A percentile compares a stretch with the other conserved stretches of the same genome.
phyloP scores from a whole-genome alignment of 257 asterid genomes.

The Solanum infundibuliforme region DNA sequence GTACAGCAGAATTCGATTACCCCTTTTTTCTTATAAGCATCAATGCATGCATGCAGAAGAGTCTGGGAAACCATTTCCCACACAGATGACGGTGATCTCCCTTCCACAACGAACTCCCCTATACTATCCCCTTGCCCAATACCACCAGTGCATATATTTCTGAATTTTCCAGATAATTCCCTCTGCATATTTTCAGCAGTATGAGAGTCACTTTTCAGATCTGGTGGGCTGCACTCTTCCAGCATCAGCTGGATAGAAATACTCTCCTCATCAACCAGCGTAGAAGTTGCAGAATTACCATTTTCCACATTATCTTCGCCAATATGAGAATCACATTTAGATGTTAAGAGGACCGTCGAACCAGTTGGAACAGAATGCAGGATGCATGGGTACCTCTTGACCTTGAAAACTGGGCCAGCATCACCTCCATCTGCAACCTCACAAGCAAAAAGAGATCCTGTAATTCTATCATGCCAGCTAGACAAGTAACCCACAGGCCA shows the following conservation, averaged over 20 bases:
- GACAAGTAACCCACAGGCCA: slow-evolving; percentile 91
- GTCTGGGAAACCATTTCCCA: slow-evolving; percentile 68
- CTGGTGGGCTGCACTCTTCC: slow-evolving; percentile 58
- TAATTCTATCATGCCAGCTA: slow-evolving; percentile 88
- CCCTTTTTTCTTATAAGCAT: slow-evolving; percentile 55
- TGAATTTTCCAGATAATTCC: slow-evolving; percentile 22
- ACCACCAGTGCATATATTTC: slow-evolving; percentile 11
- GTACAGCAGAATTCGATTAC: slow-evolving; percentile 53
- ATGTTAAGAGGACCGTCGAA: slow-evolving; percentile 53
- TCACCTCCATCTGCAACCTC: slow-evolving; percentile 85
- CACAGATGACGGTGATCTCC: slow-evolving; percentile 48
- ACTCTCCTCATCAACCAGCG: slow-evolving; percentile 54
- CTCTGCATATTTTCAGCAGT: slow-evolving; percentile 20
- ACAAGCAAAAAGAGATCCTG: slow-evolving; percentile 83
- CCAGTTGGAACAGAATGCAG: slow-evolving; percentile 46
- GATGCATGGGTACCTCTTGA: slow-evolving; percentile 75
- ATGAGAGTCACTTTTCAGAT: slow-evolving; percentile 33
- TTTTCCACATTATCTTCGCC: slow-evolving; percentile 21
- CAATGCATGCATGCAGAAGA: slow-evolving; percentile 29
- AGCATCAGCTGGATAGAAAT: slow-evolving; percentile 53
- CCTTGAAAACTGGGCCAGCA: slow-evolving; percentile 62
- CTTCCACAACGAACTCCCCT: slow-evolving; percentile 71
- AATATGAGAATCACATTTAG: slow-evolving; percentile 17
- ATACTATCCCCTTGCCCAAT: slow-evolving; percentile 35
- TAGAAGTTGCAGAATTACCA: slow-evolving; percentile 26